Percentiles rank a stretch among this genome's conserved stretches.
These are phyloP conservation scores for Allium sativum DNA, from an alignment of 106 monocot genomes.

Conservation along the genomic window DNA sequence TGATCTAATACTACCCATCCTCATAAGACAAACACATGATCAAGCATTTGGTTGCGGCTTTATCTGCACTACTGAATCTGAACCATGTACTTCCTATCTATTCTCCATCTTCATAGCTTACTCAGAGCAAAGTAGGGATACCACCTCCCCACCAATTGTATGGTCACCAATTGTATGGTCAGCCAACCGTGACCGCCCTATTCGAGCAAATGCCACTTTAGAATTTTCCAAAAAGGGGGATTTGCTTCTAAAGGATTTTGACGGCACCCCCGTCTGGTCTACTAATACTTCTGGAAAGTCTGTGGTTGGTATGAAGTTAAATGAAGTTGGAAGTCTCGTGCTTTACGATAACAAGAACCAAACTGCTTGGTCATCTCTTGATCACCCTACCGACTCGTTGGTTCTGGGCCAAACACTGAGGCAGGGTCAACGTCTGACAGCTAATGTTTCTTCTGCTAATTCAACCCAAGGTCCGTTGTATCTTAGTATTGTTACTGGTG, in stretches of 20 bases:
- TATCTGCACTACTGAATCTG: constrained; percentile 24
- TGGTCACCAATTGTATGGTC: no score
- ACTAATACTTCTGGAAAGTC: constrained; percentile 26
- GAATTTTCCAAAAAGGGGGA: constrained; percentile 31
- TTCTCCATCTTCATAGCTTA: constrained; percentile 40
- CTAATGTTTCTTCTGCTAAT: constrained; percentile 14
- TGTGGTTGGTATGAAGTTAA: constrained; percentile 26
- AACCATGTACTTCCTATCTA: constrained; percentile 22
- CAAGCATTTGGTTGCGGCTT: constrained; percentile 33
- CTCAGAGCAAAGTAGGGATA: background rate
- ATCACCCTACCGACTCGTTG: constrained; percentile 41
- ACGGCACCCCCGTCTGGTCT: constrained; percentile 40
- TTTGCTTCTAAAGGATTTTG: constrained; percentile 32
- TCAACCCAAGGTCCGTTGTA: constrained; percentile 10
- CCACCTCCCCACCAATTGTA: constrained; percentile 23
- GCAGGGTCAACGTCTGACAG: constrained; percentile 15
- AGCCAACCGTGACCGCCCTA: constrained; percentile 34
- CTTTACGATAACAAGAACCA: constrained; percentile 15
- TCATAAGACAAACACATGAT: constrained; percentile 18
- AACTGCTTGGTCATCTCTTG: constrained; percentile 40
- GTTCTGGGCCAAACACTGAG: constrained; percentile 32
- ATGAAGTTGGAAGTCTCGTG: constrained; percentile 32
- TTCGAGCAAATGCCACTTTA: constrained; percentile 37
- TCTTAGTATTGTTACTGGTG: constrained; percentile 6
- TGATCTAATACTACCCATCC: constrained; percentile 22